phyloP scores from a whole-genome alignment of 2,329 filamentous ascomycete genomes.

The Ramichloridium luteum region DNA sequence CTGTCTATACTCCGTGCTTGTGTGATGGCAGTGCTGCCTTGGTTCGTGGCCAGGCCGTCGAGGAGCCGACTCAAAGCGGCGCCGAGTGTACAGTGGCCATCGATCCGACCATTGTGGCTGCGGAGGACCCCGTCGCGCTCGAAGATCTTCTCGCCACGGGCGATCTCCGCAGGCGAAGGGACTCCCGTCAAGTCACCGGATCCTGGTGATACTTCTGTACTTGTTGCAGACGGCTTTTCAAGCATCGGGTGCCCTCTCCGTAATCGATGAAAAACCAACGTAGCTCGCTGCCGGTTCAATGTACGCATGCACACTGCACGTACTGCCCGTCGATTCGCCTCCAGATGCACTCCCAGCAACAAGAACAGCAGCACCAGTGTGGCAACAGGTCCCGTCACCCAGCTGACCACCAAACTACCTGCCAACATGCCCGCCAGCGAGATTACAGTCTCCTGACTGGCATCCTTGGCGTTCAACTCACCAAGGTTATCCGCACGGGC shows the following conservation, averaged over 20 bases:
- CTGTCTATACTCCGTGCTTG: constrained; percentile 5
- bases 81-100: constrained; percentile 47
- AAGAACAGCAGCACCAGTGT: constrained; percentile 64
- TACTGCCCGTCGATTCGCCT: constrained; percentile 78
- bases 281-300: constrained; percentile 76
- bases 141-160: constrained; percentile 46
- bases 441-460: constrained; percentile 88
- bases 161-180: constrained; percentile 53
- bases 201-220: too few species aligned
- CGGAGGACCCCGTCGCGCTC: constrained; percentile 55
- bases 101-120: constrained; percentile 31
- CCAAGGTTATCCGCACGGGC: constrained; percentile 67
- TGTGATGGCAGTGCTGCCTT: constrained; percentile 3
- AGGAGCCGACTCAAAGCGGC: constrained; percentile 17
- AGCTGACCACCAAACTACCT: constrained; percentile 69
- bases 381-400: constrained; percentile 54
- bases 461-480: constrained; percentile 89
- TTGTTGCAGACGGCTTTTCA: too few species aligned
- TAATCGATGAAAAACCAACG: constrained; percentile 56
- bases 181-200: too few species aligned
- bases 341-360: constrained; percentile 64
- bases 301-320: constrained; percentile 70
- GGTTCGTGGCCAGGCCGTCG: constrained; percentile 15
- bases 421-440: constrained; percentile 77
- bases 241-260: constrained; percentile 23